Conservation (phyloP, 495 filamentous ascomycete genomes). For the Tuber magnatum region DNA sequence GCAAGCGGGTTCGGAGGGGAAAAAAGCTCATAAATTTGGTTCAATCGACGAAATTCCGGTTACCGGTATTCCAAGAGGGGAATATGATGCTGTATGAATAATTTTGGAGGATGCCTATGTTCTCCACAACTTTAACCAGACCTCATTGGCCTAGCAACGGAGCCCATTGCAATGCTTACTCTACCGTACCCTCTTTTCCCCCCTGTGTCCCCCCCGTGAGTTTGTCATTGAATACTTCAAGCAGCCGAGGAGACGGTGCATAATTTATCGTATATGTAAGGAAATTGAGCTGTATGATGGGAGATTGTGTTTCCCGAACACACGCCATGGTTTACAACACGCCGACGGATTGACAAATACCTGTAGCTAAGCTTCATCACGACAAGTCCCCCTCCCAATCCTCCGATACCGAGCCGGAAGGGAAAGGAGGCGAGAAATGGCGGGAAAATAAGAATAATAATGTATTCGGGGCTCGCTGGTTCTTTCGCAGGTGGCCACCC, state of each 20-base stretch:
- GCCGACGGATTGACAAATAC: neutral
- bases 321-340: neutral
- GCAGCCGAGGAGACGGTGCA: neutral
- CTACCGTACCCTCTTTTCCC: slow-evolving; percentile 7
- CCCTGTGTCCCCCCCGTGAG: slow-evolving; percentile 23
- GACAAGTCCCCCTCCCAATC: neutral
- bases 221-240: slow-evolving; percentile 12
- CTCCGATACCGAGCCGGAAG: neutral
- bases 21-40: slow-evolving; percentile 32
- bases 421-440: neutral
- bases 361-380: neutral
- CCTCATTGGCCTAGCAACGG: slow-evolving; percentile 35
- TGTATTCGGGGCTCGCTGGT: neutral
- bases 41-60: slow-evolving; percentile 11
- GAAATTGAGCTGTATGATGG: neutral
- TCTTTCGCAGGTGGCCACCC: neutral
- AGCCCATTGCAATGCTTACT: slow-evolving; percentile 26
- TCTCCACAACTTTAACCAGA: slow-evolving; percentile 25
- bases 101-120: slow-evolving; percentile 15
- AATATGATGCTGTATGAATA: neutral
- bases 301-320: neutral
- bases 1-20: slow-evolving; percentile 4
- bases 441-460: neutral
- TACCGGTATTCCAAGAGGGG: neutral
- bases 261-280: neutral